A percentile compares a stretch with the other conserved stretches of the same genome.
phyloP scores from a whole-genome alignment of 1,139 yeast species.

The Eremothecium gossypii region DNA sequence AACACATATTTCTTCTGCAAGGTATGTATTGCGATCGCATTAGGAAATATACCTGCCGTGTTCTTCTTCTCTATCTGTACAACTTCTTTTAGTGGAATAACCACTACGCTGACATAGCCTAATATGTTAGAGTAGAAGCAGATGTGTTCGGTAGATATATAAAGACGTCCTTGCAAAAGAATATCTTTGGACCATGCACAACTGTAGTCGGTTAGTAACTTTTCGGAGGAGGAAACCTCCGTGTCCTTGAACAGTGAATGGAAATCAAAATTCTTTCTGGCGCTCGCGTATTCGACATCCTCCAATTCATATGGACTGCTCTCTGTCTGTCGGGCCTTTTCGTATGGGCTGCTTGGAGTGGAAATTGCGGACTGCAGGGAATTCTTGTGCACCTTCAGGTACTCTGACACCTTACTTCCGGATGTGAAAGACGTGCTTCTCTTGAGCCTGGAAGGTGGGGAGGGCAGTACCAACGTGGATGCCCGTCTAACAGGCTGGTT shows the following conservation, averaged over 20 bases:
- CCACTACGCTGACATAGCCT: constrained; percentile 62
- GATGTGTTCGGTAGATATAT: constrained; percentile 48
- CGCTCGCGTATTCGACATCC: constrained; percentile 28
- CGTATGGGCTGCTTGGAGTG: too few relatives aligned
- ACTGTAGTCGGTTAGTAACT: constrained; percentile 52
- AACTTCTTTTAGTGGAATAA: constrained; percentile 61
- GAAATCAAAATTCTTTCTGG: constrained; percentile 51
- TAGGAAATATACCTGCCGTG: constrained; percentile 67
- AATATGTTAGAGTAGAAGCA: constrained; percentile 66
- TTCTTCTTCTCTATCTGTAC: constrained; percentile 62
- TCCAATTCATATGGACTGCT: constrained; percentile 16
- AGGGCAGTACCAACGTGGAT: not conserved
- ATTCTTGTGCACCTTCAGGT: too few relatives aligned
- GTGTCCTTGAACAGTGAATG: constrained; percentile 49
- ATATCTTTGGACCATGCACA: constrained; percentile 70
- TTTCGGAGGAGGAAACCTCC: constrained; percentile 41
- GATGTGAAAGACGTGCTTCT: not conserved
- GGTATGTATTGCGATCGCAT: constrained; percentile 63
- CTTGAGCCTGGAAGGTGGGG: not conserved
- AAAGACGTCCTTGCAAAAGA: constrained; percentile 62
- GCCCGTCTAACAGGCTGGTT: not conserved
- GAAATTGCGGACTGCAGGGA: too few relatives aligned
- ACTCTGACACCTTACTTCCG: too few relatives aligned
- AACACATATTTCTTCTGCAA: constrained; percentile 62
- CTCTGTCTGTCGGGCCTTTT: too few relatives aligned